Base-by-base conservation (phyloP, 2,329 filamentous ascomycete genomes). In the Teratosphaeria nubilosa region DNA sequence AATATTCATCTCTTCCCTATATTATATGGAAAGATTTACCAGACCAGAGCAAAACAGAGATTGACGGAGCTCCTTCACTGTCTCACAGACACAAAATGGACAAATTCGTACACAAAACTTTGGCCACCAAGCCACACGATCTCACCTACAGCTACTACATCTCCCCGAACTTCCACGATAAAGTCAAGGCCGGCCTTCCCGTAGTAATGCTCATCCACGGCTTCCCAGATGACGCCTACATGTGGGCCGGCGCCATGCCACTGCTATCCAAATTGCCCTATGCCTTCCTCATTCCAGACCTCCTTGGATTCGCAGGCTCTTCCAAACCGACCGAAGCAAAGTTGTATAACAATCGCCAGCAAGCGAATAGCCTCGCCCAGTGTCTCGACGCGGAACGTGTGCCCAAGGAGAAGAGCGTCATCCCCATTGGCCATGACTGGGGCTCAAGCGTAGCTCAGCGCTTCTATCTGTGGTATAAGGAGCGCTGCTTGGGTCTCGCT, bases 341-440 rank as follows among this genome's bases (percentile, higher is more conserved):
- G 0, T 58, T 62, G 13, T 78, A 78, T 62, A 67, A 67, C 10
- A 73, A 68, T 58, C 57, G 69, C n/a, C 65, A 62, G n/a, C 68
- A 75, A 61, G 63, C 72, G 2, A 64, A 68, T 30, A 75, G 77
- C 56, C 58, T 75, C 4, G 59, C 65, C 1, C 73, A 76, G 16
- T 75, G 78, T 5, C 65, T 79, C 6, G 68, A 75, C 57, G 59
- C 64, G 5, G 74, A 77, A 62, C 58, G 65, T 5, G 60, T 75
- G 1, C 34, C 54, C 22, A 50, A 48, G 41, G 41, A 48, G 64
- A 52, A 22, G 5, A 66, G 67, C 37, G 69, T 72, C 31, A 70
- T 80, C 56, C 70, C 75, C 2, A 68, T 80, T 32, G 79, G 63
- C 51, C 78, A 80, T 60, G 78, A 81, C 64, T 81, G 77, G 78